Base-by-base conservation (phyloP, 176 grass and related monocot species). In the Leersia perrieri region DNA sequence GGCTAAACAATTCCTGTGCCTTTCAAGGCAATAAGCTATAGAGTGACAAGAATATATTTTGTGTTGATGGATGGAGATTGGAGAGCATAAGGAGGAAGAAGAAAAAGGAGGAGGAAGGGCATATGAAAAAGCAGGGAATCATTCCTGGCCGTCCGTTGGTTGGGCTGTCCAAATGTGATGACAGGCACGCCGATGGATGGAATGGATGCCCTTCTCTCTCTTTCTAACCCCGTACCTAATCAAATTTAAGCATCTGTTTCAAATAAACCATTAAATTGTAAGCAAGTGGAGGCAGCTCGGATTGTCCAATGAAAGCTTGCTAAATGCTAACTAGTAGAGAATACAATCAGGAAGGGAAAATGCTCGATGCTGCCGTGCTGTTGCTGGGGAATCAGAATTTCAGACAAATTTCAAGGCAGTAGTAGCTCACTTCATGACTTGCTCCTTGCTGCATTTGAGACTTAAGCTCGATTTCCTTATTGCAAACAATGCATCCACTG, bases 121-220 rank as follows among this genome's bases (percentile, higher is more conserved):
- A 68, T 76, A 53, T 6, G 44, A 22, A 67, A 57, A 75, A 15
- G 28, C 62, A 53, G 75, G 87, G 81, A 85, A 89, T 85, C 82
- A 32, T 51, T 60, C 47, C 2, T 74, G 62, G 49, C 81, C 87
- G 87, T 76, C 81, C 87, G 87, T 81, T 74, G 64, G 87, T 85
- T 89, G 76, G 81, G 51, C 76, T 84, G 87, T 89, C 81, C 14
- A 27, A 39, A 42, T 27, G 53, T 55, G 70, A 58, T 67, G 71
- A 67, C 81, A 58, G 53, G 7, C 53, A 58, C 53, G 53, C 53
- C 53, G n/a, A 58, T 58, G n/a, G 53, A 58, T 23, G 20, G 53
- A 25, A 58, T 58, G 53, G 53, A 58, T 58, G 53, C 53, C 51
- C 11, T 20, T 11, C 51, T 23, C 51, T n/a, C 45, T 22, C 20